A percentile compares a stretch with the other conserved stretches of the same genome.
Conservation (phyloP, 2,329 filamentous ascomycete species). For the Aspergillus brunneoviolaceus region DNA sequence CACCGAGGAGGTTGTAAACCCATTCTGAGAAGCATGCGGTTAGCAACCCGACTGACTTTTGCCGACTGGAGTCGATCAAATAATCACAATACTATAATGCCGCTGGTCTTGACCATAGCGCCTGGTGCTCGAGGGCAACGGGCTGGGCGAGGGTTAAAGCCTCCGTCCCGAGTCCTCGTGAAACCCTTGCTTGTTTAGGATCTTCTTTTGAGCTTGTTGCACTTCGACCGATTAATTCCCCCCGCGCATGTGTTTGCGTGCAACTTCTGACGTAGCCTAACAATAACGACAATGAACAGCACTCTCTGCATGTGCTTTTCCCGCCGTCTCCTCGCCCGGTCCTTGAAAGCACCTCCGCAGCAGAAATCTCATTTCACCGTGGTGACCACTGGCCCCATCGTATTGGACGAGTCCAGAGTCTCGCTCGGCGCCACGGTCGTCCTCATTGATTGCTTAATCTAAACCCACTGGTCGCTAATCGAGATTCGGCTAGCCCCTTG, state of each 20-base stretch:
- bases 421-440: conserved; percentile 13
- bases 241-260: not conserved
- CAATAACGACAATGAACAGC: too few species aligned
- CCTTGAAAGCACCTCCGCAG: too few species aligned
- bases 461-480: conserved; percentile 14
- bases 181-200: not conserved
- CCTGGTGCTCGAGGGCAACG: too few species aligned
- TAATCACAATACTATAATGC: too few species aligned
- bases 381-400: not conserved
- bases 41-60: not conserved
- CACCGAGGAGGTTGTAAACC: too few species aligned
- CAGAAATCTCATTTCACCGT: not conserved
- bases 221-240: not conserved
- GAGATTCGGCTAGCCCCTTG: not conserved
- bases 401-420: conserved; percentile 1
- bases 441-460: conserved; percentile 23
- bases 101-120: not conserved
- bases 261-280: not conserved
- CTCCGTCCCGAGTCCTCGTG: not conserved
- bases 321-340: too few species aligned
- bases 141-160: too few species aligned
- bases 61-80: not conserved
- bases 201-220: not conserved
- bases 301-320: too few species aligned
- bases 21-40: too few species aligned